Evolutionary conservation across 192 early-diverging fungal species (phyloP).

Genomic region (Backusella circina): DNA sequence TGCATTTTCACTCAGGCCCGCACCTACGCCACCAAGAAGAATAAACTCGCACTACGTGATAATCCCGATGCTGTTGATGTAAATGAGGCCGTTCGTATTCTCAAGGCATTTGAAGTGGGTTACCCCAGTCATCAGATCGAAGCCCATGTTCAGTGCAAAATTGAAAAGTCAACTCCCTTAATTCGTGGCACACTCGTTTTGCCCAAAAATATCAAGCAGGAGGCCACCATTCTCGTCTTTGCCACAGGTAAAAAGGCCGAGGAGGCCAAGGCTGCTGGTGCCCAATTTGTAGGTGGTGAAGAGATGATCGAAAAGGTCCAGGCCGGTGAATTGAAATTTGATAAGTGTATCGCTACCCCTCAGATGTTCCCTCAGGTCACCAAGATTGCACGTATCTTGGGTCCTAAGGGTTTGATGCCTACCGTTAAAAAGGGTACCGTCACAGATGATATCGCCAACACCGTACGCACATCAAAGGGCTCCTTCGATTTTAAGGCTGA

Average conservation of each 20-base stretch:
- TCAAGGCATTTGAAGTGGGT: slow-evolving; percentile 67
- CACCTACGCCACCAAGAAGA: slow-evolving; percentile 23
- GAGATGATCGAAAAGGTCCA: slow-evolving; percentile 73
- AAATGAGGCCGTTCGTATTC: slow-evolving; percentile 43
- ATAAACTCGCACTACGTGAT: slow-evolving; percentile 1
- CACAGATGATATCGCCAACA: slow-evolving; percentile 66
- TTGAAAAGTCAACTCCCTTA: slow-evolving; percentile 76
- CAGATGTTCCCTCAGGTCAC: slow-evolving; percentile 86
- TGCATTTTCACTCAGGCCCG: slow-evolving; percentile 8
- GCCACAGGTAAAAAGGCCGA: slow-evolving; percentile 84
- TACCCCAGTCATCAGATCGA: slow-evolving; percentile 60
- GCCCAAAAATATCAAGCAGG: slow-evolving; percentile 59
- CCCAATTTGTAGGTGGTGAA: slow-evolving; percentile 79
- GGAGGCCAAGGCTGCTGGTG: slow-evolving; percentile 76
- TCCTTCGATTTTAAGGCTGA: slow-evolving; percentile 77
- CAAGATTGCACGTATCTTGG: slow-evolving; percentile 84
- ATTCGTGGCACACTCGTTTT: slow-evolving; percentile 78
- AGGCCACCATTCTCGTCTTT: slow-evolving; percentile 74
- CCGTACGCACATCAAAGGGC: slow-evolving; percentile 61
- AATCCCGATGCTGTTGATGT: slow-evolving; percentile 50
- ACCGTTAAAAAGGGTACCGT: slow-evolving; percentile 83
- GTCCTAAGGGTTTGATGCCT: slow-evolving; percentile 97
- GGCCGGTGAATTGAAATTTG: slow-evolving; percentile 67
- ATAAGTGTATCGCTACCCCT: slow-evolving; percentile 85
- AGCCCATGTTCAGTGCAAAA: slow-evolving; percentile 65